Evolutionary conservation across 148 eudicot genomes (phyloP).

Genomic region (Pharnaceum exiguum): DNA sequence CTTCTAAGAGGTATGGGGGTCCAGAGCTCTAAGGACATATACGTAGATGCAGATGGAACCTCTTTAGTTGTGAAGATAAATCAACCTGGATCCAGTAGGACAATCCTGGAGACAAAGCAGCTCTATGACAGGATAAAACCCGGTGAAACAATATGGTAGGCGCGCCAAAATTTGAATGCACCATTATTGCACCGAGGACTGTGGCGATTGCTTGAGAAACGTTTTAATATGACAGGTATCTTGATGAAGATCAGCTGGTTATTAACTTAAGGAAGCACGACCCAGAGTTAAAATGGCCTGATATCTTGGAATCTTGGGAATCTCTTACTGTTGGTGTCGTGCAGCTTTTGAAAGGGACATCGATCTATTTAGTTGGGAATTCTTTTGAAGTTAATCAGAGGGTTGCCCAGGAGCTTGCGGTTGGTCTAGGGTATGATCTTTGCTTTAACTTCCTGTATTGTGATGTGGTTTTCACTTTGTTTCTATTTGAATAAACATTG

Average conservation of each 20-base stretch:
- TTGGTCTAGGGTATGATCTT: conserved; percentile 65
- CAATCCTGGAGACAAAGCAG: conserved; percentile 63
- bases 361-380: conserved; percentile 80
- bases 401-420: conserved; percentile 77
- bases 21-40: conserved; percentile 49
- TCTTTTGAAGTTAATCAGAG: conserved; percentile 72
- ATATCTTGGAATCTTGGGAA: conserved; percentile 86
- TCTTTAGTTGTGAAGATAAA: conserved; percentile 46
- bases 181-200: neutral
- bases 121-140: conserved; percentile 82
- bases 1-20: conserved; percentile 37
- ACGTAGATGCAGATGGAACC: conserved; percentile 64
- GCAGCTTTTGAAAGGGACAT: conserved; percentile 78
- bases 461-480: neutral
- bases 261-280: conserved; percentile 85
- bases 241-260: conserved; percentile 81
- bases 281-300: conserved; percentile 86
- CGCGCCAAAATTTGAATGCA: conserved; percentile 5
- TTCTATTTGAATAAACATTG: too few species aligned
- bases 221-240: conserved; percentile 44
- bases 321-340: conserved; percentile 64
- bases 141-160: conserved; percentile 90
- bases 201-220: neutral
- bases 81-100: conserved; percentile 38
- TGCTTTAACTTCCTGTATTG: neutral